Base-by-base conservation (phyloP, 2,329 filamentous ascomycete species). In the Magnaporthiopsis incrustans region DNA sequence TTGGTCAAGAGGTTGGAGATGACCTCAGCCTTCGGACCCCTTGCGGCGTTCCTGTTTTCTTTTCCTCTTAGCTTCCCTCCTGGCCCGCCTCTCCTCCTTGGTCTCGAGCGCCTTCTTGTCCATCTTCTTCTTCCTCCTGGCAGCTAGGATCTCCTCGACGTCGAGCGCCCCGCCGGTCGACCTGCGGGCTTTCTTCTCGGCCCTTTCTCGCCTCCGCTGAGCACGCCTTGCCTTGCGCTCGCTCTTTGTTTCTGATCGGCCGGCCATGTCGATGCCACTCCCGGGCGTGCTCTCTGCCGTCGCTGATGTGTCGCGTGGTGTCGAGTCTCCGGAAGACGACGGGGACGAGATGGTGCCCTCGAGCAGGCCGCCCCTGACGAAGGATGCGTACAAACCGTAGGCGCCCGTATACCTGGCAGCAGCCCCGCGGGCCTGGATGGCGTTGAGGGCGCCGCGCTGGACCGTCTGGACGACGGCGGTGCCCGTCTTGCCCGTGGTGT, bases 361-460 rank as follows among this genome's bases (percentile, higher is more conserved):
- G 64, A 98, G 80, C 27, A 86, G 79, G 64, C 92, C 90, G 11
- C 95, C 95, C 67, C 85, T 86, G 30, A 98, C 91, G 73, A 99
- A 98, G 62, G 87, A 89, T 11, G 88, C 85, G 73, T 97, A 97
- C 10, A 98, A 79, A 0, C 85, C 85, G n/a, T 82, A 80, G 71
- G 78, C 73, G 69, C 84, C 82, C 63, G 85, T 87, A 75, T 87
- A 86, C 68, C 82, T 85, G 59, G 80, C 78, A 5, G 77, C 77
- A 7, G 26, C 56, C 2, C 81, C 69, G 32, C 63, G 63, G 69
- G 79, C 80, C 63, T 82, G 81, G 64, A 88, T 79, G 67, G 81
- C 81, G 69, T 86, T 82, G 62, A 87, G 77, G 66, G 83, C 79
- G 61, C 78, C 73, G 65, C 80, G 78, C 38, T 77, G 78, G 67